A percentile compares a stretch with the other conserved stretches of the same genome.
These are phyloP conservation scores for Annulohypoxylon moriforme DNA, from an alignment of 495 filamentous ascomycete species.

Conservation along the genomic window DNA sequence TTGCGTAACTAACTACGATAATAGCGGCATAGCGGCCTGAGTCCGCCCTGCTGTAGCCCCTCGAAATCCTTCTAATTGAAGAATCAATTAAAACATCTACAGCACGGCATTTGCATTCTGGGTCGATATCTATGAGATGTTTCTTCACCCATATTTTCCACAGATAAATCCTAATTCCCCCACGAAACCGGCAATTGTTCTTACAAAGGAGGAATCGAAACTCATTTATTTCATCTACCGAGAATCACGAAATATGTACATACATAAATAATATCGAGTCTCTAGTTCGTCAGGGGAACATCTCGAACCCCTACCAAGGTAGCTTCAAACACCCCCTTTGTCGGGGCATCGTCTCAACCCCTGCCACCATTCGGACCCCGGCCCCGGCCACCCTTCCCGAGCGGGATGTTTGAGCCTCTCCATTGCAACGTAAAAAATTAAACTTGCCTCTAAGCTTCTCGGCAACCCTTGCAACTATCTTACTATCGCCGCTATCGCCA, in stretches of 20 bases:
- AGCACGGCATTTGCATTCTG: not conserved
- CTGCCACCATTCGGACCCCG: slow-evolving; percentile 29
- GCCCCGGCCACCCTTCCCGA: slow-evolving; percentile 35
- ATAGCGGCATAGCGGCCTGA: not conserved
- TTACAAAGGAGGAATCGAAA: slow-evolving; percentile 9
- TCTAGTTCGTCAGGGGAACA: slow-evolving; percentile 29
- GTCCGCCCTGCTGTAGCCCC: not conserved
- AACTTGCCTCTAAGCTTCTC: not conserved
- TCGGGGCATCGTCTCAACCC: slow-evolving; percentile 49
- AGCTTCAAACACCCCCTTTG: slow-evolving; percentile 48
- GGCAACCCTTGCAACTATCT: slow-evolving; percentile 8
- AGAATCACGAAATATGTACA: slow-evolving; percentile 7
- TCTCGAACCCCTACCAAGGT: slow-evolving; percentile 21
- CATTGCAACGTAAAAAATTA: slow-evolving; percentile 20
- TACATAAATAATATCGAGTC: slow-evolving; percentile 11
- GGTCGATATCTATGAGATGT: not conserved
- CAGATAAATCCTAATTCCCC: not conserved
- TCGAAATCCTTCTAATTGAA: not conserved
- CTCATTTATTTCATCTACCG: not conserved
- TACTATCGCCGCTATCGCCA: not conserved
- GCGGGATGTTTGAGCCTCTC: slow-evolving; percentile 30
- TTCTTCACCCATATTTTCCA: not conserved
- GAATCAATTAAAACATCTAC: not conserved
- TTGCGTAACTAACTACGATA: slow-evolving; percentile 34
- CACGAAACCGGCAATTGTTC: slow-evolving; percentile 1